Base-by-base conservation (phyloP, 441 rosid genomes). In the Erysimum cheiri region DNA sequence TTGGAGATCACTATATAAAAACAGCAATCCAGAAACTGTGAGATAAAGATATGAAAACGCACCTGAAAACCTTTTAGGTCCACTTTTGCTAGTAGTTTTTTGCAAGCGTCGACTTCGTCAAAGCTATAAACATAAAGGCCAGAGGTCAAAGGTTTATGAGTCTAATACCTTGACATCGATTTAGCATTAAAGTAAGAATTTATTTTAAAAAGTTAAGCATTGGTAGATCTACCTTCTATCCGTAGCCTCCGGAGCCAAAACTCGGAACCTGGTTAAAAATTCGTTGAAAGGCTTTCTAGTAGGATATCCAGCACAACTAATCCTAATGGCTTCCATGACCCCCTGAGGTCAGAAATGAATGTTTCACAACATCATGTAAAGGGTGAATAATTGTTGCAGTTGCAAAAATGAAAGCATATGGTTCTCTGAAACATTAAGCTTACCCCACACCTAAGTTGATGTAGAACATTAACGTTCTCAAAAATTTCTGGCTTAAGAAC, bases 281-380 rank as follows among this genome's bases (percentile, higher is more conserved):
- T 96, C 98, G 61, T 73, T 72, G 78, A 92, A 96, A 9, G 77
- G 52, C 81, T 86, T 96, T 78, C 99, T 83, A 63, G 97, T 88
- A 40, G 99, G 98, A 83, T 83, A 96, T 69, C 98, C 98, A 50
- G 97, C 98, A 78, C 99, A 96, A 60, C 98, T 96, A 75, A 96
- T 96, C 83, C 99, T 86, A 74, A 96, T 93, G 64, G 98, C 99
- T 80, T 96, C 98, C 96, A 96, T 84, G 73, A 96, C 99, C 41
- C 98, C 99, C 99, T 96, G 75, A 52, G 74, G 37, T 62, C 46
- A 78, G 37, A 63, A 69, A 61, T 26, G 28, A 11, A 75, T 54
- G 57, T 24, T 58, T 43, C 50, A 36, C 49, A 48, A 15, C 52
- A 24, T 35, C 47, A 76, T 19, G 56, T 29, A 63, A 64, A 52